phyloP scores from a whole-genome alignment of 805 yeast species.

The Candida cerambycidarum region DNA sequence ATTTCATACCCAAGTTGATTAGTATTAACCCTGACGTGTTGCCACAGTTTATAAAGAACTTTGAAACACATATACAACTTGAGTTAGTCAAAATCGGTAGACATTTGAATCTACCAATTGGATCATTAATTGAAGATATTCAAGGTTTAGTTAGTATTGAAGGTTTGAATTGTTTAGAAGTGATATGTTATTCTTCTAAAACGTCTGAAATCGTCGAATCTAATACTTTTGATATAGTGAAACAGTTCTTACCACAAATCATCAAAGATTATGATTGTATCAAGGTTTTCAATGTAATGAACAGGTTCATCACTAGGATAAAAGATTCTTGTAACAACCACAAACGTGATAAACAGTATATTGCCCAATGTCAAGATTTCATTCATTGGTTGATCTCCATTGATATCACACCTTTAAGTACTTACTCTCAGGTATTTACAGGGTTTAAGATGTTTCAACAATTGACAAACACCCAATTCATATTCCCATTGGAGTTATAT shows the following conservation, averaged over 20 bases:
- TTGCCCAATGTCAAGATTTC: slow-evolving; percentile 26
- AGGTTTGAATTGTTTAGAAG: slow-evolving; percentile 3
- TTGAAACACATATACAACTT: background rate
- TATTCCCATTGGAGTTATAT: background rate
- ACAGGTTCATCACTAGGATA: slow-evolving; percentile 61
- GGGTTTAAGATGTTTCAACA: slow-evolving; percentile 16
- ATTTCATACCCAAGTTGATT: slow-evolving; percentile 65
- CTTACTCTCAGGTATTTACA: slow-evolving; percentile 37
- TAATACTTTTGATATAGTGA: slow-evolving; percentile 44
- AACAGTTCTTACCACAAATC: slow-evolving; percentile 21
- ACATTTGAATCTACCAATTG: slow-evolving; percentile 37
- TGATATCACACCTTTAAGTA: slow-evolving; percentile 44
- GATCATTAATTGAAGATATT: slow-evolving; percentile 1
- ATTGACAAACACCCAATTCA: slow-evolving; percentile 15
- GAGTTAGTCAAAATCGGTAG: slow-evolving; percentile 1
- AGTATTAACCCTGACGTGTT: slow-evolving; percentile 38
- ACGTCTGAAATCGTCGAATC: slow-evolving; percentile 52
- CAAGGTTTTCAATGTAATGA: slow-evolving; percentile 62
- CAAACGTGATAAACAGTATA: slow-evolving; percentile 31
- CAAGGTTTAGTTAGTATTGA: background rate
- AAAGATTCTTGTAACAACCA: slow-evolving; percentile 62
- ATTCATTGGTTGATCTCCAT: slow-evolving; percentile 24
- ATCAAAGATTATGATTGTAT: slow-evolving; percentile 8
- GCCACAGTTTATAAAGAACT: background rate
- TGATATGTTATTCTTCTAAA: slow-evolving; percentile 10